Conservation (phyloP, 441 rosid species). For the Gossypium aridum region DNA sequence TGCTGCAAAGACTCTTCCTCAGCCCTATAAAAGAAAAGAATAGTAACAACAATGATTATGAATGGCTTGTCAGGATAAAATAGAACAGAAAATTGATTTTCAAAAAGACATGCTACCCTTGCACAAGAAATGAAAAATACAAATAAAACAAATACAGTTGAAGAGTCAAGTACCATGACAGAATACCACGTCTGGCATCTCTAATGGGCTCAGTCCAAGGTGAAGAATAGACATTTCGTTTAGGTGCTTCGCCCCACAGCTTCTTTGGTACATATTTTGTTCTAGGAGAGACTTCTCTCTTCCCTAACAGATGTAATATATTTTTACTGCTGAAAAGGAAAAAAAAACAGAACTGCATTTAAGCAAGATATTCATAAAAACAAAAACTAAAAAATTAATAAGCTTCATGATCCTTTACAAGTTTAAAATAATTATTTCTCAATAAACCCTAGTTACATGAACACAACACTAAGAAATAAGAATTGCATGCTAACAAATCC, state of each 20-base stretch:
- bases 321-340: conserved; percentile 36
- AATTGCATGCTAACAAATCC: background rate
- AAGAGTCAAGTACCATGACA: conserved; percentile 43
- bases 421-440: background rate
- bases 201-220: conserved; percentile 30
- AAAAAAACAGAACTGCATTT: background rate
- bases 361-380: background rate
- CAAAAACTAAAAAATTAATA: background rate
- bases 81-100: background rate
- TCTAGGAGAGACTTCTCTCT: conserved; percentile 58
- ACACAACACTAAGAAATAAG: background rate
- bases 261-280: conserved; percentile 41
- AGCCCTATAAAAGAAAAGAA: conserved; percentile 39
- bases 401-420: background rate
- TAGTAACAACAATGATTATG: background rate
- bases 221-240: conserved; percentile 24
- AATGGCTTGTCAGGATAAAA: background rate
- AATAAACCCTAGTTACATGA: background rate
- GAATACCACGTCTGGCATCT: conserved; percentile 48
- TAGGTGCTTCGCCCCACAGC: conserved; percentile 44
- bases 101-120: background rate
- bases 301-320: conserved; percentile 42
- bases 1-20: conserved; percentile 78
- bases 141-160: background rate
- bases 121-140: background rate